Evolutionary conservation across 2,329 filamentous ascomycete species (phyloP).

Genomic region (Hymenotorrendiella dingleyae): DNA sequence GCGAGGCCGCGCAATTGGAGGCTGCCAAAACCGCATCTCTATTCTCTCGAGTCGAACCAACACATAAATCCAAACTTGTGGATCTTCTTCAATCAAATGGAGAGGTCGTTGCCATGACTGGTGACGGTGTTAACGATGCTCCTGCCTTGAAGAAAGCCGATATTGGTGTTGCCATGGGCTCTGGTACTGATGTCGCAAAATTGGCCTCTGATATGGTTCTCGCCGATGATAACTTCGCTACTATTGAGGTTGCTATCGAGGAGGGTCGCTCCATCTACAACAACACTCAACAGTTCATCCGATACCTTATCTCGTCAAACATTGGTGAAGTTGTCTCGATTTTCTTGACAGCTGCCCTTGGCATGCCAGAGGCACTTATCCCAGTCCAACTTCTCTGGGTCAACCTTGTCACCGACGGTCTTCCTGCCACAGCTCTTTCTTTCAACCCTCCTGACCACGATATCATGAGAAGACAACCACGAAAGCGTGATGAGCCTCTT

Average conservation of each 20-base stretch:
- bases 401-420: constrained; percentile 94
- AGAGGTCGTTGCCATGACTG: constrained; percentile 98
- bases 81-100: constrained; percentile 89
- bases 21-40: constrained; percentile 82
- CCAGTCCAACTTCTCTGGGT: constrained; percentile 98
- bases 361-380: constrained; percentile 96
- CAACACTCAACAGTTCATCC: constrained; percentile 99
- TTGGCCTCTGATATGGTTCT: constrained; percentile 98
- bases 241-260: constrained; percentile 91
- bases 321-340: constrained; percentile 99
- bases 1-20: constrained; percentile 69
- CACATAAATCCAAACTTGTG: constrained; percentile 95
- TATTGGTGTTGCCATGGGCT: constrained; percentile 98
- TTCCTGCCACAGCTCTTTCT: constrained; percentile 90
- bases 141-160: constrained; percentile 97
- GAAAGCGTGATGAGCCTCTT: constrained; percentile 87
- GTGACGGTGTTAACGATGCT: constrained; percentile 97
- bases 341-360: constrained; percentile 91
- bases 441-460: constrained; percentile 99
- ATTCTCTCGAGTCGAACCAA: constrained; percentile 93
- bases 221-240: constrained; percentile 97
- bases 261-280: constrained; percentile 98
- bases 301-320: constrained; percentile 97
- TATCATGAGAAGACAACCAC: constrained; percentile 87
- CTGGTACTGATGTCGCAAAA: constrained; percentile 94